These are phyloP conservation scores for Lactarius akahatsu DNA, from an alignment of 768 basidiomycete species.

Conservation along the genomic window DNA sequence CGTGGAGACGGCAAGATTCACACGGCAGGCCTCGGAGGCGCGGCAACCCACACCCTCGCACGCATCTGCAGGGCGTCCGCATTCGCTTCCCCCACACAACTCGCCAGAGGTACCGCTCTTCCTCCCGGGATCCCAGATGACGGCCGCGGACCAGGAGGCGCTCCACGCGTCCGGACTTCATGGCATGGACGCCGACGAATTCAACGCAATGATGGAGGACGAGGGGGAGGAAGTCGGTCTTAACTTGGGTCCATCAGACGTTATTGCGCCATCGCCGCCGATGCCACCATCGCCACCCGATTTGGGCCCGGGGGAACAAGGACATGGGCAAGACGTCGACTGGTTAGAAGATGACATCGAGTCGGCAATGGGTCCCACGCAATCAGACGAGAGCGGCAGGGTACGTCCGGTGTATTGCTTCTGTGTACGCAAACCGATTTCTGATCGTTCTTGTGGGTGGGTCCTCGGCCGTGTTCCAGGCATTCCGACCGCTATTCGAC, in stretches of 20 bases:
- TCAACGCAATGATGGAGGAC: constrained; percentile 58
- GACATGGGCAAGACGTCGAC: constrained; percentile 3
- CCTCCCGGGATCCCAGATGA: constrained; percentile 43
- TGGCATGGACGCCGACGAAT: constrained; percentile 60
- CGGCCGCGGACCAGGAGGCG: constrained; percentile 50
- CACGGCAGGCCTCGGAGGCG: constrained; percentile 30
- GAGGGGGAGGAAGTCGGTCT: constrained; percentile 54
- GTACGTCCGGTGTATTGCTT: constrained; percentile 11
- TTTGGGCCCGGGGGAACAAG: constrained; percentile 9
- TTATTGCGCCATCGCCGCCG: constrained; percentile 1
- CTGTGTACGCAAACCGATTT: neutral
- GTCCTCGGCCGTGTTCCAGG: constrained; percentile 12
- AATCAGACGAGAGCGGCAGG: constrained; percentile 26
- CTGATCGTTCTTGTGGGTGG: constrained; percentile 4
- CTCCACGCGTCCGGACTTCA: constrained; percentile 64
- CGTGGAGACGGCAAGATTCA: constrained; percentile 11
- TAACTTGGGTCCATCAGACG: constrained; percentile 7
- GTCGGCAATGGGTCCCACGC: constrained; percentile 27
- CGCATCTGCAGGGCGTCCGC: neutral
- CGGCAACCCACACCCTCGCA: constrained; percentile 12
- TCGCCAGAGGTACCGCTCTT: constrained; percentile 35
- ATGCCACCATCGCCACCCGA: constrained; percentile 3
- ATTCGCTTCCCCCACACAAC: neutral
- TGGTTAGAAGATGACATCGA: constrained; percentile 25
- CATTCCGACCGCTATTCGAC: constrained; percentile 28